phyloP scores from a whole-genome alignment of 106 monocot species.

The Dendrobium catenatum region DNA sequence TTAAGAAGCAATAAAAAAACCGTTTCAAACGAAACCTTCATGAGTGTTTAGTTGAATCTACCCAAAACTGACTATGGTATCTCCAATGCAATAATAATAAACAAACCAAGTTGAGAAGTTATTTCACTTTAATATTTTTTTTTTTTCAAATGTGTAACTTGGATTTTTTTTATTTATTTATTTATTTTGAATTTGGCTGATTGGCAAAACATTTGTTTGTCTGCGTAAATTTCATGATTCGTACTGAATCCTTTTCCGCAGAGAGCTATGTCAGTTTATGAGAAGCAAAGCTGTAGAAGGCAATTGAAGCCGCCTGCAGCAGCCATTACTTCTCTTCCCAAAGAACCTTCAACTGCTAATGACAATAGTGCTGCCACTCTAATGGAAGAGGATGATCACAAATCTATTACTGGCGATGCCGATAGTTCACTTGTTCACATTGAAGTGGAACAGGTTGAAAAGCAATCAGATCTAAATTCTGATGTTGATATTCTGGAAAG shows the following conservation, averaged over 20 bases:
- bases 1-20: no score
- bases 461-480: not conserved
- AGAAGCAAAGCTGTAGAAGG: not conserved
- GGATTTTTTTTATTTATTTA: no score
- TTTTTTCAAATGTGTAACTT: no score
- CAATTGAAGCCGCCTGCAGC: not conserved
- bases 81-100: no score
- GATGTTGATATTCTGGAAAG: not conserved
- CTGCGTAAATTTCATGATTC: not conserved
- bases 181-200: not conserved
- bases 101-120: no score
- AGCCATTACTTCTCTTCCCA: no score
- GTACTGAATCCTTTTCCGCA: not conserved
- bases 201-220: not conserved
- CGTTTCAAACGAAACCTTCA: no score
- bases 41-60: no score
- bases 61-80: no score
- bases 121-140: not conserved
- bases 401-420: not conserved
- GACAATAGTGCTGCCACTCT: not conserved
- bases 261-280: slow-evolving; percentile 6
- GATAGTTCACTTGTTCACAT: not conserved
- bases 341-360: not conserved
- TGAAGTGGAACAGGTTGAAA: not conserved
- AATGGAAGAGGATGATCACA: not conserved